Evolutionary conservation across 23 red algal genomes (phyloP).

Genomic region (Rhodosorus marinus): DNA sequence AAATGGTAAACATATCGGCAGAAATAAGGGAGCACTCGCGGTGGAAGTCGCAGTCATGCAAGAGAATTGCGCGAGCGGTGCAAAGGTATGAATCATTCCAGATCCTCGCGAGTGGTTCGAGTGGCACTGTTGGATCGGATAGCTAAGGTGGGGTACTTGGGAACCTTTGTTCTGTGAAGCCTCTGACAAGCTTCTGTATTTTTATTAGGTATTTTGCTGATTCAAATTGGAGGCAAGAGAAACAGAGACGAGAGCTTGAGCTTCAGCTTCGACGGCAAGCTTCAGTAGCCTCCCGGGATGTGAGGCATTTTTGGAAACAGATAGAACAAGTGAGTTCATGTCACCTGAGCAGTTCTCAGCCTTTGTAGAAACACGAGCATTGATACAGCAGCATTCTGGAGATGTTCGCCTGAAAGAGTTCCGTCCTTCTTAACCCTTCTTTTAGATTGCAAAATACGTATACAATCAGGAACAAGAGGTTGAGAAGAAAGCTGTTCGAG

Average conservation of each 20-base stretch:
- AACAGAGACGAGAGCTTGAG: conserved; percentile 9
- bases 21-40: conserved; percentile 20
- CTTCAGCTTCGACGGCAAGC: background rate
- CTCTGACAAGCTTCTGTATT: too few relatives aligned
- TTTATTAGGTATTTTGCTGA: conserved; percentile 23
- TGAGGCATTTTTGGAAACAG: conserved; percentile 74
- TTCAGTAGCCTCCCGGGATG: conserved; percentile 15
- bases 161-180: too few relatives aligned
- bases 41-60: conserved; percentile 16
- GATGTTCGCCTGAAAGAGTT: conserved; percentile 20
- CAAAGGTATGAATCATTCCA: conserved; percentile 57
- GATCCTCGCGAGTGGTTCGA: conserved; percentile 81
- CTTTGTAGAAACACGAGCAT: conserved; percentile 6
- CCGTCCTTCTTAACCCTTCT: conserved; percentile 9
- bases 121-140: conserved; percentile 4
- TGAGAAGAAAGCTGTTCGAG: background rate
- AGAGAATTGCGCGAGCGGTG: conserved; percentile 12
- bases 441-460: background rate
- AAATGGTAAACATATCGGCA: conserved; percentile 47
- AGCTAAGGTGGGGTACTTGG: background rate
- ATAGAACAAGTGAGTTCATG: conserved; percentile 35
- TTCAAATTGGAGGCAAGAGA: conserved; percentile 5
- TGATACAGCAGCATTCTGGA: conserved; percentile 26
- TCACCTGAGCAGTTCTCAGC: conserved; percentile 9
- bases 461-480: background rate